These are phyloP conservation scores for Exophiala lecanii-corni DNA, from an alignment of 2,329 filamentous ascomycete species.

Conservation along the genomic window DNA sequence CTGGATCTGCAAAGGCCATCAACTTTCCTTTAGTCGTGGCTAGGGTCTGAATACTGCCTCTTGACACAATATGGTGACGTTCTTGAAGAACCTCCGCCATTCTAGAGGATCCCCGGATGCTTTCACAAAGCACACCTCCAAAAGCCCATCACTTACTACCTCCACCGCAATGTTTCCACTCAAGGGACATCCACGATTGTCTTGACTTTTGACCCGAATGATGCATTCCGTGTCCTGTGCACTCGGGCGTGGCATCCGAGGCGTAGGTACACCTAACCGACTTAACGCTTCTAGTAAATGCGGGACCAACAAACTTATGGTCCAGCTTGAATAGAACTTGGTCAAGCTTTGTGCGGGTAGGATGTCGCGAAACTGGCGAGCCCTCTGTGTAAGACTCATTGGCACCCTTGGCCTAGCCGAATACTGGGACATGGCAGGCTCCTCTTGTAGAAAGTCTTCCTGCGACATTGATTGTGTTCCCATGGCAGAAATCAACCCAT, in stretches of 20 bases:
- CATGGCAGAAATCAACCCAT: constrained; percentile 26
- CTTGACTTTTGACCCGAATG: constrained; percentile 68
- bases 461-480: constrained; percentile 44
- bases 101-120: constrained; percentile 92
- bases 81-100: constrained; percentile 96
- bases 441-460: constrained; percentile 62
- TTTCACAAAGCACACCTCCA: constrained; percentile 90
- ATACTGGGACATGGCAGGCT: constrained; percentile 82
- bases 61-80: constrained; percentile 80
- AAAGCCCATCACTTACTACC: constrained; percentile 52
- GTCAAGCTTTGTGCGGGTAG: constrained; percentile 82
- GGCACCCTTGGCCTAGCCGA: constrained; percentile 72
- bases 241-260: constrained; percentile 40
- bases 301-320: constrained; percentile 69
- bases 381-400: constrained; percentile 80
- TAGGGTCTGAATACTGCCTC: constrained; percentile 73
- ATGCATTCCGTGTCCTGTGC: constrained; percentile 51
- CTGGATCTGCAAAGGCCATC: too few species aligned
- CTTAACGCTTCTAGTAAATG: constrained; percentile 78
- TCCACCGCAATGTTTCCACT: constrained; percentile 44
- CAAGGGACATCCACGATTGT: constrained; percentile 46
- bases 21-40: too few species aligned
- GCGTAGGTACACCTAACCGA: constrained; percentile 74
- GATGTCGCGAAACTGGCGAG: constrained; percentile 83
- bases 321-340: constrained; percentile 83